Percentiles rank a stretch among this genome's conserved stretches.
Conservation (phyloP, 1,284 basidiomycete genomes). For the Rhodotorula sp. region DNA sequence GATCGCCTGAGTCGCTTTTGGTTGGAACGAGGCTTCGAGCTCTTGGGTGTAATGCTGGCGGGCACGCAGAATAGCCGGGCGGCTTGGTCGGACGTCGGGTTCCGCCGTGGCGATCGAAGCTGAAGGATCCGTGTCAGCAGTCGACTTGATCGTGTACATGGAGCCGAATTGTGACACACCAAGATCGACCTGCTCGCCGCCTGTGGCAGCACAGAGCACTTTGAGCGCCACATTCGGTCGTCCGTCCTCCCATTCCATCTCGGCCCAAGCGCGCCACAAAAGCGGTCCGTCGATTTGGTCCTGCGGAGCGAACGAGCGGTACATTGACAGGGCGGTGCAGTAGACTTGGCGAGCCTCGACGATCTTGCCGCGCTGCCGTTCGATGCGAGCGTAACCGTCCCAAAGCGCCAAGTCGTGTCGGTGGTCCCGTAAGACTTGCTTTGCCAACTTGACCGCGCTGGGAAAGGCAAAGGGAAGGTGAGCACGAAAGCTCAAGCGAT, state of each 20-base stretch:
- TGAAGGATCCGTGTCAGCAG: not conserved
- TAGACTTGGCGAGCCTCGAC: conserved; percentile 82
- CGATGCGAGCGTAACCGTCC: conserved; percentile 77
- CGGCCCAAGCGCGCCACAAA: conserved; percentile 85
- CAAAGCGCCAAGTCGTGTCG: conserved; percentile 71
- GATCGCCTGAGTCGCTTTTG: conserved; percentile 34
- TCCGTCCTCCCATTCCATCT: conserved; percentile 78
- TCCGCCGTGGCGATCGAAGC: conserved; percentile 20
- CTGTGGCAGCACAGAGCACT: conserved; percentile 55
- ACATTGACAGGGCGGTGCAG: conserved; percentile 57
- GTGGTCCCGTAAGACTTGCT: conserved; percentile 62
- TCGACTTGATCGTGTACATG: too few relatives aligned
- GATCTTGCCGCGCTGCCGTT: conserved; percentile 66
- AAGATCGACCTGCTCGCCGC: conserved; percentile 12
- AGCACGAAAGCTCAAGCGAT: conserved; percentile 18
- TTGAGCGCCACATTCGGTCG: conserved; percentile 60
- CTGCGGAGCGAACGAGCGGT: conserved; percentile 25
- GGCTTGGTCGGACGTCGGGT: conserved; percentile 8
- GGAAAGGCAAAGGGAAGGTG: not conserved
- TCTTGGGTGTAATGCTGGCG: conserved; percentile 30
- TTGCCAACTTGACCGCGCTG: conserved; percentile 73
- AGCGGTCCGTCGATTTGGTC: conserved; percentile 36
- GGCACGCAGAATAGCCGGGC: conserved; percentile 35
- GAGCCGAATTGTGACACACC: conserved; percentile 2
- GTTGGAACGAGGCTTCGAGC: conserved; percentile 39